Evolutionary conservation across 2,329 filamentous ascomycete species (phyloP), one percentile per base, ranked within the genome.

Genomic region (Zymoseptoria brevis): DNA sequence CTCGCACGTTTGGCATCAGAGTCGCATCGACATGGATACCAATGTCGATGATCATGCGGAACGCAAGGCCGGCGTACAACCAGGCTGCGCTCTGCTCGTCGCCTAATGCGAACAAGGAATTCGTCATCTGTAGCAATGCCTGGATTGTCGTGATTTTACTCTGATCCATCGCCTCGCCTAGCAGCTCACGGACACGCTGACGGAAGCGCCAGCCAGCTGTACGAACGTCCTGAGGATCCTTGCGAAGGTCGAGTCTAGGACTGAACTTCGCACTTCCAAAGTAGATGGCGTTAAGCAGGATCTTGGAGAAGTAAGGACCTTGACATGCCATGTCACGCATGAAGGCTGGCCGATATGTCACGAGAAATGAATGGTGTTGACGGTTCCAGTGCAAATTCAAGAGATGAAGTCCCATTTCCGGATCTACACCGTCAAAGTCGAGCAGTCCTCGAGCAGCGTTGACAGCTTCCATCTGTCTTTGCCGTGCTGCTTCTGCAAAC

Each of bases 11-110:
- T 49, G 69, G 58, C 57, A 75, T 66, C 45, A 65, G 68, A 52
- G 70, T 67, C 55, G 69, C 70, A 68, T 76, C 75, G 19, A 80
- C 74, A 62, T 82, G 80, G 62, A 84, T 77, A 0, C 80, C 78
- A 4, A 84, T 67, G 64, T 85, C 82, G 55, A 79, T 76, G 24
- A 84, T 72, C 71, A 84, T 79, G 8, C 80, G 75, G 59, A 83
- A 81, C 0, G 82, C 81, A 62, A 81, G 76, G 1, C 82, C 82
- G 55, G 80, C 77, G 60, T 84, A 85, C 4, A 84, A 64, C 83
- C 83, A 86, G 1, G 81, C 79, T 5, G 76, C 75, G 59, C 79
- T 81, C 29, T 76, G 71, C 62, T 82, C 77, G 54, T 79, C 77
- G n/a, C 77, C 75, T 1, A 78, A 69, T 0, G 80, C 75, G 61